Base-by-base conservation (phyloP, 2,329 filamentous ascomycete species). In the Gnomoniopsis smithogilvyi region DNA sequence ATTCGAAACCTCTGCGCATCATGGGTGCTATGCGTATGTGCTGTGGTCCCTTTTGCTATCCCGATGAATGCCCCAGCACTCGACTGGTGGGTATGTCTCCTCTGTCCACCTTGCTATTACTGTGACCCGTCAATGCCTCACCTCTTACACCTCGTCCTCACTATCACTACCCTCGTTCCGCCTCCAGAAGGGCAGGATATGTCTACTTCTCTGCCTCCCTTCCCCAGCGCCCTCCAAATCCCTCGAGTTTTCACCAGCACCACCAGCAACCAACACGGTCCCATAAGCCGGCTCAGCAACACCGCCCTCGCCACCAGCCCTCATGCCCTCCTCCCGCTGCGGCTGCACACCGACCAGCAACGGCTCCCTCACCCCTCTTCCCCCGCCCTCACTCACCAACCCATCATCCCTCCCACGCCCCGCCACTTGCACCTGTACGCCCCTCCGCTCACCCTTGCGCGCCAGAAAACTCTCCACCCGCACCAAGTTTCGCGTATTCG, bases 401-500 rank as follows among this genome's bases (percentile, higher is more conserved):
- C 38, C 38, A 41, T 41, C 38, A 14, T 41, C 38, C 12, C 38
- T n/a, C 38, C 14, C 38, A 6, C 38, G 14, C 52, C 26, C 41
- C 3, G 36, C 30, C 30, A 46, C n/a, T 12, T 17, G 19, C 26
- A 19, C 52, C 24, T 46, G 41, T 1, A 14, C 26, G 11, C 53
- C 33, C 14, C 50, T 54, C 53, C 19, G 52, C 30, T 30, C 41
- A 17, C 45, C 60, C 53, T 26, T 56, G 49, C 49, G 36, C 46
- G 43, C 22, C 53, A 62, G 49, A 21, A 56, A 36, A 11, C 26
- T 46, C 53, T 62, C 60, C 4, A 62, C 50, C 14, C 46, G 30
- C 60, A 60, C 45, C 36, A 50, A 51, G 45, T 62, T 62, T 6
- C 60, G 52, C 21, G 60, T 62, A 36, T 62, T 62, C 4, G 60